Base-by-base conservation (phyloP, 2,329 filamentous ascomycete genomes). In the Phaeophleospora eucalypticola region DNA sequence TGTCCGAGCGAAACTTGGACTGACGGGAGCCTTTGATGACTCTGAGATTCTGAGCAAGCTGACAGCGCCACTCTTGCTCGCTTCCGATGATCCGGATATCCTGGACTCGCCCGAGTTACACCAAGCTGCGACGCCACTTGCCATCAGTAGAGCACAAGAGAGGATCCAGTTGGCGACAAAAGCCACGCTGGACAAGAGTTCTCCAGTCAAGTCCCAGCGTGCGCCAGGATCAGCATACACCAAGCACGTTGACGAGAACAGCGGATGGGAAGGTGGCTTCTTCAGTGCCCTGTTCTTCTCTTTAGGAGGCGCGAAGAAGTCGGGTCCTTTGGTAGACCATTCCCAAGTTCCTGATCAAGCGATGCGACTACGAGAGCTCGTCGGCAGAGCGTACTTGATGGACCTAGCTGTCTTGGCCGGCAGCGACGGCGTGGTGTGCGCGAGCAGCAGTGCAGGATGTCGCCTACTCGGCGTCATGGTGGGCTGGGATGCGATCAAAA, bases 231-330 rank as follows among this genome's bases (percentile, higher is more conserved):
- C 70, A 9, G 71, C 77, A 4, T 80, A 85, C 62, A 76, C 77
- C 54, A 80, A 79, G 57, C 87, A 86, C 63, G 77, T 86, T 29
- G 86, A 89, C 49, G 84, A 89, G 62, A 79, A 83, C 1, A 82
- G 87, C 34, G 89, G 88, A 21, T 94, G 88, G 88, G 88, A 94
- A 65, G 88, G 89, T 15, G 89, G 89, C 1, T 95, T 94, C 72
- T 94, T 86, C 68, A 78, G 79, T 12, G 79, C 81, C 58, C 83
- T 93, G 68, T 94, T 94, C 68, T 90, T 86, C 81, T 84, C 82
- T 41, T 73, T 94, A 1, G 89, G 86, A 3, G 41, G 42, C 16
- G 49, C 44, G 10, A 38, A 41, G 32, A 24, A 39, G 24, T 29
- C 24, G 7, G 24, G 24, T 7, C 24, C 24, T 29, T 29, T 12